Percentiles rank a stretch among this genome's conserved stretches.
phyloP scores from a whole-genome alignment of 495 filamentous ascomycete genomes.

The Lophium mytilinum region DNA sequence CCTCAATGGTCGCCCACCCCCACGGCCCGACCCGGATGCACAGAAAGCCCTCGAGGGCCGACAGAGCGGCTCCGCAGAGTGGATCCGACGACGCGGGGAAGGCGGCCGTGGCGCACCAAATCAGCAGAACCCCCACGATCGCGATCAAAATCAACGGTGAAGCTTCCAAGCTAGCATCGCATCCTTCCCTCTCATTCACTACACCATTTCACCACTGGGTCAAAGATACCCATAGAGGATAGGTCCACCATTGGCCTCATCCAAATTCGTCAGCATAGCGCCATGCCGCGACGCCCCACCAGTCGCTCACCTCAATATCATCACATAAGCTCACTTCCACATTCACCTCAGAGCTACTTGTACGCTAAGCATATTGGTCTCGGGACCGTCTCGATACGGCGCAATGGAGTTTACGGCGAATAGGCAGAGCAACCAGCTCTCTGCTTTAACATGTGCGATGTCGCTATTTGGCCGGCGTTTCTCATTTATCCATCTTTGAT shows the following conservation, averaged over 20 bases:
- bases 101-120: constrained; percentile 17
- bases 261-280: too few species aligned
- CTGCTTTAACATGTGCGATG: not conserved
- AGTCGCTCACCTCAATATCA: too few species aligned
- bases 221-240: not conserved
- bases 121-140: constrained; percentile 20
- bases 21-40: constrained; percentile 20
- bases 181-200: constrained; percentile 4
- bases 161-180: not conserved
- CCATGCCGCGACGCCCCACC: too few species aligned
- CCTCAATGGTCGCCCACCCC: constrained; percentile 6
- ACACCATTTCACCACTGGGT: constrained; percentile 7
- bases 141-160: constrained; percentile 13
- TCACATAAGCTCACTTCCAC: too few species aligned
- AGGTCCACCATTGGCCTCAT: too few species aligned
- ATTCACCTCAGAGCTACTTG: not conserved
- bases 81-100: constrained; percentile 54
- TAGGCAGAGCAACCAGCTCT: not conserved
- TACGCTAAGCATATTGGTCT: not conserved
- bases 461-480: not conserved
- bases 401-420: not conserved
- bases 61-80: constrained; percentile 56
- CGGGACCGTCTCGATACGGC: not conserved
- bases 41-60: constrained; percentile 41
- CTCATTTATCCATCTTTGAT: not conserved